phyloP scores from a whole-genome alignment of 345 rosid genomes.

The Populus nigra region DNA sequence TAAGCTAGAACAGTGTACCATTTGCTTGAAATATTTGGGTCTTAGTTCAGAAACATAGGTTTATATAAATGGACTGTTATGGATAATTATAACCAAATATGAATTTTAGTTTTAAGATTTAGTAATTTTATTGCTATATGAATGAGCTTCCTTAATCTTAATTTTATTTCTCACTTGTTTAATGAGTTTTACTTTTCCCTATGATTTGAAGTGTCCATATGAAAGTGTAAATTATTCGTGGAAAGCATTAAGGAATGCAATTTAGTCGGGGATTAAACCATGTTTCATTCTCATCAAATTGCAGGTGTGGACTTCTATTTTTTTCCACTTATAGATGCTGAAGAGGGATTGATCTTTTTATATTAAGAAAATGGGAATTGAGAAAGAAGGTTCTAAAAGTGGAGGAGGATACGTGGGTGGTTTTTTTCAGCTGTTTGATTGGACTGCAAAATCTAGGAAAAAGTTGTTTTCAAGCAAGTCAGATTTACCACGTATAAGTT shows the following conservation, averaged over 20 bases:
- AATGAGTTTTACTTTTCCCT: not conserved
- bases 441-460: conserved; percentile 94
- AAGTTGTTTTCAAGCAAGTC: conserved; percentile 80
- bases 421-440: conserved; percentile 85
- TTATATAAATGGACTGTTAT: not conserved
- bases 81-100: not conserved
- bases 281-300: conserved; percentile 11
- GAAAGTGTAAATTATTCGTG: not conserved
- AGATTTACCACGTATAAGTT: conserved; percentile 53
- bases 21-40: not conserved
- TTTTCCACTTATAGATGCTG: conserved; percentile 11
- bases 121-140: not conserved
- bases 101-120: too few relatives aligned
- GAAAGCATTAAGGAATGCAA: not conserved
- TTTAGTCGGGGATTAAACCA: conserved; percentile 7
- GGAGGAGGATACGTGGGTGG: conserved; percentile 84
- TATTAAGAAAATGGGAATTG: conserved; percentile 50
- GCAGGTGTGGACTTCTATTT: conserved; percentile 26
- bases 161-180: not conserved
- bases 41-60: not conserved
- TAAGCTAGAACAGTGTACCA: not conserved
- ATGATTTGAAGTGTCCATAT: not conserved
- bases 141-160: not conserved
- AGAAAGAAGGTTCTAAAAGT: conserved; percentile 55
- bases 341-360: conserved; percentile 3